Conservation (phyloP, 139 green algal species). For the Astrephomene gubernaculifera region DNA sequence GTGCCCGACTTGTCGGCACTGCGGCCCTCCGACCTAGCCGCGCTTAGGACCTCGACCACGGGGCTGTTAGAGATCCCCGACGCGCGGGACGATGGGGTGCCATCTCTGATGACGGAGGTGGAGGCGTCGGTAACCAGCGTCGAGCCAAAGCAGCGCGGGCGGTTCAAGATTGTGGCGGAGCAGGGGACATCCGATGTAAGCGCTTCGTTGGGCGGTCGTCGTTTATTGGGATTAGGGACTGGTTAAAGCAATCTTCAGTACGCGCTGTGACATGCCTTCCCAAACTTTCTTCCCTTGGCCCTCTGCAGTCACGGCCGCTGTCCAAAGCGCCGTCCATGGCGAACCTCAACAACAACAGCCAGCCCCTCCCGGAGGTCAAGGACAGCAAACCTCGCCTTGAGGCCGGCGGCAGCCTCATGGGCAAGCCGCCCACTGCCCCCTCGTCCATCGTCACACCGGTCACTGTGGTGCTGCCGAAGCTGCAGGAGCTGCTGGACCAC, state of each 20-base stretch:
- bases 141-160: conserved; percentile 74
- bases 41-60: not conserved
- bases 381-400: not conserved
- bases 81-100: not conserved
- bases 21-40: not conserved
- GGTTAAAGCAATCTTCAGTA: too few species aligned
- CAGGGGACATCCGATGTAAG: conserved; percentile 37
- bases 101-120: not conserved
- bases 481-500: conserved; percentile 79
- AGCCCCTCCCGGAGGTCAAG: too few species aligned
- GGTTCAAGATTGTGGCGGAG: conserved; percentile 89
- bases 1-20: not conserved
- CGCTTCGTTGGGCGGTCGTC: not conserved
- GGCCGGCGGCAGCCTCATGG: conserved; percentile 14
- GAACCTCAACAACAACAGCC: conserved; percentile 43
- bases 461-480: conserved; percentile 58
- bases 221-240: not conserved
- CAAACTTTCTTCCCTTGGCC: too few species aligned
- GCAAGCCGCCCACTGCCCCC: conserved; percentile 46
- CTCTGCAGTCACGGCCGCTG: conserved; percentile 5
- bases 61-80: not conserved
- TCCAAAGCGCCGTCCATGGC: conserved; percentile 47
- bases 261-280: too few species aligned
- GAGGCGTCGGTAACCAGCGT: conserved; percentile 42
- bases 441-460: not conserved